Percentiles rank a stretch among this genome's conserved stretches.
Conservation (phyloP, 2,329 filamentous ascomycete species). For the Penicillium sp. region DNA sequence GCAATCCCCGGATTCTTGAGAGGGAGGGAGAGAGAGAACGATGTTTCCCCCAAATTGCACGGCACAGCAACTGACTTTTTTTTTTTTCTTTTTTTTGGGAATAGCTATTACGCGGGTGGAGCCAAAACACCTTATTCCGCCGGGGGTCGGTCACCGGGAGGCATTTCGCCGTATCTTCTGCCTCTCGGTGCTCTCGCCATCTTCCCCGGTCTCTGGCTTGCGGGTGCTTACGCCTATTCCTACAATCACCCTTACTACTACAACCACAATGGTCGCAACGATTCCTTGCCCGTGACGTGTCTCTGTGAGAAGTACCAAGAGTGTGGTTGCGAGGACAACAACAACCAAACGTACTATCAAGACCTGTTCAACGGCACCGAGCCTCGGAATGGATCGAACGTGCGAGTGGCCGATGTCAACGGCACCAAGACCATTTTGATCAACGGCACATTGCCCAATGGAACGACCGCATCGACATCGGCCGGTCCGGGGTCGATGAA, state of each 20-base stretch:
- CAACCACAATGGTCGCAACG: slow-evolving; percentile 41
- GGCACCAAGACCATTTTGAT: slow-evolving; percentile 42
- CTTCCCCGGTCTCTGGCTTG: slow-evolving; percentile 52
- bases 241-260: slow-evolving; percentile 46
- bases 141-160: slow-evolving; percentile 41
- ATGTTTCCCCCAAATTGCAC: no score
- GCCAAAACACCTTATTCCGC: slow-evolving; percentile 47
- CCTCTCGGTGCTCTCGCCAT: slow-evolving; percentile 41
- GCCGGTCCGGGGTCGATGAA: slow-evolving; percentile 14
- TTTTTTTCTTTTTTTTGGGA: slow-evolving; percentile 31
- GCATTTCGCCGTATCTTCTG: slow-evolving; percentile 47
- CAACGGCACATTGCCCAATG: slow-evolving; percentile 44
- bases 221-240: slow-evolving; percentile 51
- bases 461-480: slow-evolving; percentile 32
- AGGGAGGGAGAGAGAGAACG: no score
- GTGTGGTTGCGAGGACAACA: slow-evolving; percentile 54
- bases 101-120: slow-evolving; percentile 52
- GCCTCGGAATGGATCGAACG: slow-evolving; percentile 34
- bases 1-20: no score
- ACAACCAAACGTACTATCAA: slow-evolving; percentile 39
- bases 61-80: no score
- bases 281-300: slow-evolving; percentile 50
- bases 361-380: slow-evolving; percentile 39
- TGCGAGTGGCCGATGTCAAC: slow-evolving; percentile 37
- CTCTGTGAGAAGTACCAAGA: slow-evolving; percentile 49